Base-by-base conservation (phyloP, 2,329 filamentous ascomycete genomes). In the Alternaria sp. region DNA sequence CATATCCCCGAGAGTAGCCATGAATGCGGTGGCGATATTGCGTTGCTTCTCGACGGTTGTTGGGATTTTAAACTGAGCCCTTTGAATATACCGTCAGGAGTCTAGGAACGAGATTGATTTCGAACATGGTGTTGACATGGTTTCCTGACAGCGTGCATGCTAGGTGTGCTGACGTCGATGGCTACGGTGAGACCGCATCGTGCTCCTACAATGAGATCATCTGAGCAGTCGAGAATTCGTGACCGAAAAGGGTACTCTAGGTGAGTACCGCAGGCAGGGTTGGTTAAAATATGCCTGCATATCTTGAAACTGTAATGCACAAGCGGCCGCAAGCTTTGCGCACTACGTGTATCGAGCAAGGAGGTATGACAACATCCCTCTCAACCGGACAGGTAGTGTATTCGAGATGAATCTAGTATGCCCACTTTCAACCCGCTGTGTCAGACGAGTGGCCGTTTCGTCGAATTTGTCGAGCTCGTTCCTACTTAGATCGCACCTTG, bases 1-100 rank as follows among this genome's bases (percentile, higher is more conserved):
- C 15, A 72, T 55, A 41, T 66, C 62, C 8, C 58, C 68, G 6
- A 62, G 64, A 46, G 33, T 61, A 12, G 63, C 23, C 69, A 71
- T 72, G 12, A 9, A 49, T 28, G 28, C 12, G 12, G 6, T 45
- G 37, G 15, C 37, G 18, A 55, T 15, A 8, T 25, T 41, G 20
- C 20, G 25, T 25, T 30, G n/a, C 25, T 41, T 41, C 8, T 37
- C 21, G 49, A 14, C 6, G 43, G 28, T 46, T 21, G 20, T n/a
- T 18, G 15, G 21, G 21, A n/a, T 50, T 11, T 58, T 14, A 18
- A 28, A 28, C 4, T 4, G 3, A 23, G 15, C 30, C 18, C 4
- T 4, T 54, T 26, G 49, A 26, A 46, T 12, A 6, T 49, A 25
- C 49, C 49, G 33, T 28, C 26, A 25, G 23, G 6, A 8, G 9